phyloP scores from a whole-genome alignment of 768 basidiomycete genomes.

The Rhodocollybia butyracea region DNA sequence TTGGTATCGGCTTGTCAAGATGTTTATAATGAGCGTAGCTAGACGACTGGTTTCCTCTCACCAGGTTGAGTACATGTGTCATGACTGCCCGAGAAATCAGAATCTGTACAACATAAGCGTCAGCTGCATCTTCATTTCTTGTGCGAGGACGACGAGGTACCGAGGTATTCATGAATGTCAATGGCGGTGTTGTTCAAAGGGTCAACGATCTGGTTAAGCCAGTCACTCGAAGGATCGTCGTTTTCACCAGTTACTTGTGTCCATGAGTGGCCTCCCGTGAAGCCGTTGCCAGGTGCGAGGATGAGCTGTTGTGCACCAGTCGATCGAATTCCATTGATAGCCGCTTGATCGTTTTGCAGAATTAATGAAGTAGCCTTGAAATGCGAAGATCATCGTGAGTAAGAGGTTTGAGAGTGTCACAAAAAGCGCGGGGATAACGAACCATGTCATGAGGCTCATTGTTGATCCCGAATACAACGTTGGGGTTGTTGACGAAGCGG shows the following conservation, averaged over 20 bases:
- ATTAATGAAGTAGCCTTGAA: constrained; percentile 36
- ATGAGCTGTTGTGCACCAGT: constrained; percentile 41
- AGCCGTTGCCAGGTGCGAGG: constrained; percentile 44
- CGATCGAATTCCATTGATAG: constrained; percentile 38
- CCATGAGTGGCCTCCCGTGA: constrained; percentile 44
- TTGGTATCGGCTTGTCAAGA: constrained; percentile 30
- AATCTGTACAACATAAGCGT: constrained; percentile 19
- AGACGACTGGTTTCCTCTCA: no score
- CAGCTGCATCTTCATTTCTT: neutral
- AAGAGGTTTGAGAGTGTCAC: neutral
- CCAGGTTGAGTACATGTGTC: constrained; percentile 41
- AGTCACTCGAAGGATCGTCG: constrained; percentile 38
- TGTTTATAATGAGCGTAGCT: neutral
- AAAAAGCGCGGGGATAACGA: neutral
- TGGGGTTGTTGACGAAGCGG: constrained; percentile 37
- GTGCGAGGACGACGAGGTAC: neutral
- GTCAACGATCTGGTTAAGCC: constrained; percentile 37
- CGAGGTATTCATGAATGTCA: constrained; percentile 37
- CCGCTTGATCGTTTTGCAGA: constrained; percentile 40
- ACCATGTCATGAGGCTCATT: constrained; percentile 48
- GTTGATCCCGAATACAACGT: constrained; percentile 45
- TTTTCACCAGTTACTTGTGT: constrained; percentile 33
- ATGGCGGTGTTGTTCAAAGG: constrained; percentile 41
- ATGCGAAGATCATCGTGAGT: neutral
- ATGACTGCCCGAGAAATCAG: constrained; percentile 41